phyloP scores from a whole-genome alignment of 441 rosid genomes.

The Lepidium campestre region DNA sequence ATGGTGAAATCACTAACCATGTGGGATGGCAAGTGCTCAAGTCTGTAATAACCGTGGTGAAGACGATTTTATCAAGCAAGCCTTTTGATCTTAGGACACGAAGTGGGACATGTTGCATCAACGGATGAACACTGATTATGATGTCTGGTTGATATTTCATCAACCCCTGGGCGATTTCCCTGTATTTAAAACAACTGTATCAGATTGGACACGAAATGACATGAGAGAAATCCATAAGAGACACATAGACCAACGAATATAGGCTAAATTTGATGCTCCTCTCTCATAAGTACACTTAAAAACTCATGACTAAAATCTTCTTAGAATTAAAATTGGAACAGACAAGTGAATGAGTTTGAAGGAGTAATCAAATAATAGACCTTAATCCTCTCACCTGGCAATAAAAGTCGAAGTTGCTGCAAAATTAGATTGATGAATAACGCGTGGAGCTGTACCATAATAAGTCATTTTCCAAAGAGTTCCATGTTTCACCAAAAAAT shows the following conservation, averaged over 20 bases:
- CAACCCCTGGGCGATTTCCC: slow-evolving; percentile 91
- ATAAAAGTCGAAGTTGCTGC: slow-evolving; percentile 93
- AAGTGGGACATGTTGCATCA: slow-evolving; percentile 99
- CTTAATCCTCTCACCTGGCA: slow-evolving; percentile 67
- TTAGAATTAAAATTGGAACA: not conserved
- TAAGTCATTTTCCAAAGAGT: slow-evolving; percentile 86
- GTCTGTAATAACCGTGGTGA: slow-evolving; percentile 92
- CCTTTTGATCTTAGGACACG: slow-evolving; percentile 88
- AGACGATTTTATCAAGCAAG: slow-evolving; percentile 75
- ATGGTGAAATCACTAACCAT: slow-evolving; percentile 43
- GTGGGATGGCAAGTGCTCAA: slow-evolving; percentile 98
- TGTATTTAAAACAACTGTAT: slow-evolving; percentile 24
- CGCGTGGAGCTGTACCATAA: slow-evolving; percentile 80
- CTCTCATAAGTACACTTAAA: not conserved
- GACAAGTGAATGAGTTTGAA: not conserved
- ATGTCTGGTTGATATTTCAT: slow-evolving; percentile 96
- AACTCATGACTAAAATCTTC: not conserved
- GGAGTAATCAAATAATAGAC: not conserved
- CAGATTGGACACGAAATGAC: slow-evolving; percentile 5
- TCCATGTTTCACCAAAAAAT: slow-evolving; percentile 88
- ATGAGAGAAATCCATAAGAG: not conserved
- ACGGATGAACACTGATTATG: slow-evolving; percentile 91
- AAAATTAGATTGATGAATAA: slow-evolving; percentile 88
- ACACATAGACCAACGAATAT: not conserved
- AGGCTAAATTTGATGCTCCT: not conserved